Conservation (phyloP, 345 rosid genomes). For the Schrenkiella parvula region DNA sequence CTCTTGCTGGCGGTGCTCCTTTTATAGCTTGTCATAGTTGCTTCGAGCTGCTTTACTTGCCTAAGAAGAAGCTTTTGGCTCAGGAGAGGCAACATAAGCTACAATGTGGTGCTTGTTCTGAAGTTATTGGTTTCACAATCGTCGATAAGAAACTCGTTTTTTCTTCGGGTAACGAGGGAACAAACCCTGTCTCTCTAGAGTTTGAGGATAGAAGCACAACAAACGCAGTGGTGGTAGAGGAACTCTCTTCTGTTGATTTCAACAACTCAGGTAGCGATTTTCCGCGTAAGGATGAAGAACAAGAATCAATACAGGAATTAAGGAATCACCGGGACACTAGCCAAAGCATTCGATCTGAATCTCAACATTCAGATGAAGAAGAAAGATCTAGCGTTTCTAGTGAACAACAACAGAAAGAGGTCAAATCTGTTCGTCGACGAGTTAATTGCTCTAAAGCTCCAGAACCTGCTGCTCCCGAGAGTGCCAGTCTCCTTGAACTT, state of each 20-base stretch:
- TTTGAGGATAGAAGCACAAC: slow-evolving; percentile 19
- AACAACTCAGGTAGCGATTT: slow-evolving; percentile 11
- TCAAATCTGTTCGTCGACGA: slow-evolving; percentile 28
- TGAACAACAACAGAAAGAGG: slow-evolving; percentile 19
- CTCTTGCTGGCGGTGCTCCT: slow-evolving; percentile 68
- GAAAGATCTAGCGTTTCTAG: slow-evolving; percentile 23
- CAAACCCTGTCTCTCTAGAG: background rate
- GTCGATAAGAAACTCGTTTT: slow-evolving; percentile 43
- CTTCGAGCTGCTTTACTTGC: slow-evolving; percentile 55
- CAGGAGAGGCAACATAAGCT: slow-evolving; percentile 44
- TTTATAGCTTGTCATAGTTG: slow-evolving; percentile 59
- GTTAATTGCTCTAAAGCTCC: slow-evolving; percentile 3
- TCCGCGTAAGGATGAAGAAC: slow-evolving; percentile 13
- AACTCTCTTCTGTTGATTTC: slow-evolving; percentile 17
- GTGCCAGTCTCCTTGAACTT: slow-evolving; percentile 30
- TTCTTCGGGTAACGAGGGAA: slow-evolving; percentile 30
- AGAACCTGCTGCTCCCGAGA: slow-evolving; percentile 7
- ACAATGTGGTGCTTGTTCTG: slow-evolving; percentile 58
- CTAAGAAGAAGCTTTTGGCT: slow-evolving; percentile 37
- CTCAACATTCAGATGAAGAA: slow-evolving; percentile 32
- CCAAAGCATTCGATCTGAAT: slow-evolving; percentile 27
- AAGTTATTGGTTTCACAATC: slow-evolving; percentile 34
- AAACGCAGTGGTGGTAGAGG: slow-evolving; percentile 9
- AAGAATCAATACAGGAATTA: slow-evolving; percentile 27
- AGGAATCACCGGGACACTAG: slow-evolving; percentile 8